Conservation (phyloP, 2,329 filamentous ascomycete genomes). For the Teratosphaeria nubilosa region DNA sequence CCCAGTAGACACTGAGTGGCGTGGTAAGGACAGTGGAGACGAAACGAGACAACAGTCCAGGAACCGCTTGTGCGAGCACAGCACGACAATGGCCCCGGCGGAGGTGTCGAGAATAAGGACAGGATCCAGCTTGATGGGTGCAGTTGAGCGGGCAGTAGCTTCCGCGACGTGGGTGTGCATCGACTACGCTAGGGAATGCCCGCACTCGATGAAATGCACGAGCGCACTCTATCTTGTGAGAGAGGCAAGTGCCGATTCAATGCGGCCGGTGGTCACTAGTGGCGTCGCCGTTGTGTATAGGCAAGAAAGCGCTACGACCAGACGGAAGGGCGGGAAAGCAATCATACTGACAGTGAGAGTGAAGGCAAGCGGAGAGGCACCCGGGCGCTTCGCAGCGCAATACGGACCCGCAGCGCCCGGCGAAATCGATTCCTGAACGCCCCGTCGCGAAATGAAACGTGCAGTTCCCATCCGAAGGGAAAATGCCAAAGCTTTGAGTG, state of each 20-base stretch:
- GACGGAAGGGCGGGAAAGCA: no score
- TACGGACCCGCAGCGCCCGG: no score
- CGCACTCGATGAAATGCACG: background rate
- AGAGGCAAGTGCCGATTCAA: background rate
- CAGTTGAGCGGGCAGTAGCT: background rate
- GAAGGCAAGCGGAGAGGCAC: no score
- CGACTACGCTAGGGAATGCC: background rate
- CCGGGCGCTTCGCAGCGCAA: no score
- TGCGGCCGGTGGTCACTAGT: background rate
- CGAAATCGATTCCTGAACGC: background rate
- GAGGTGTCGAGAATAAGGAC: background rate
- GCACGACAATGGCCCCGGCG: background rate
- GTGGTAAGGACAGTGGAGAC: background rate
- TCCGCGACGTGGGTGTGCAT: background rate
- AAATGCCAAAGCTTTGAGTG: background rate
- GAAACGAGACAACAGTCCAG: background rate
- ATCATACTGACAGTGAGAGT: no score
- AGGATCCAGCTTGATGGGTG: background rate
- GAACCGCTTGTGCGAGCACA: background rate
- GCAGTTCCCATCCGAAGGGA: background rate
- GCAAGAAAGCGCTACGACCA: no score
- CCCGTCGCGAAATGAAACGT: background rate
- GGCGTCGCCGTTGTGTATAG: background rate
- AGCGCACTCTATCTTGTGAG: background rate
- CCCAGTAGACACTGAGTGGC: background rate